Percentiles rank a stretch among this genome's conserved stretches.
These are phyloP conservation scores for Rosa chinensis DNA, from an alignment of 306 rosid genomes.

Conservation along the genomic window DNA sequence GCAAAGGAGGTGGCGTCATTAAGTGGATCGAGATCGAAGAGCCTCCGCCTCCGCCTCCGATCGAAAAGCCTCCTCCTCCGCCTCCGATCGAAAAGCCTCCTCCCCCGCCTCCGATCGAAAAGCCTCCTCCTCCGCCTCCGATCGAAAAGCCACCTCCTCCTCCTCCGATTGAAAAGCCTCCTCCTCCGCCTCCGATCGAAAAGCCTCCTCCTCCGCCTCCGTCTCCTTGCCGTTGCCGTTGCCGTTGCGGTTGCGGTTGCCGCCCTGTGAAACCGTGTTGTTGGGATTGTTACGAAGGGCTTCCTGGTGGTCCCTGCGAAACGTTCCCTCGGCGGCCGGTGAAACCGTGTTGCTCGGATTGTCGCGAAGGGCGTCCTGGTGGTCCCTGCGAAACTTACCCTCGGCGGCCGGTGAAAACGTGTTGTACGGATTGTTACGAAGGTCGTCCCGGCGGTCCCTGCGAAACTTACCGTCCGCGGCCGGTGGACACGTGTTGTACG, in stretches of 20 bases:
- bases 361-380: neutral
- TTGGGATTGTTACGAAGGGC: no score
- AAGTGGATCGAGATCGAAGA: conserved; percentile 62
- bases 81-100: no score
- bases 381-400: conserved; percentile 21
- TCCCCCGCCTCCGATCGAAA: neutral
- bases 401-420: neutral
- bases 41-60: neutral
- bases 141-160: neutral
- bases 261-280: no score
- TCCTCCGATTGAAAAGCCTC: no score
- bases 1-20: conserved; percentile 54
- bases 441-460: conserved; percentile 30
- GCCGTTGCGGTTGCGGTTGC: no score
- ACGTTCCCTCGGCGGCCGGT: neutral
- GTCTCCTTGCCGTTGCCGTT: no score
- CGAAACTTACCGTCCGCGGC: neutral
- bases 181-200: neutral
- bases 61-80: neutral
- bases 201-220: neutral
- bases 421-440: conserved; percentile 1
- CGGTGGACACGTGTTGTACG: neutral
- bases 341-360: no score
- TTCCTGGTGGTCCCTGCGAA: neutral
- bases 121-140: neutral